Evolutionary conservation across 108 stramenopile genomes (phyloP), one percentile per base, ranked within the genome.

Genomic region (Bacterosira constricta): DNA sequence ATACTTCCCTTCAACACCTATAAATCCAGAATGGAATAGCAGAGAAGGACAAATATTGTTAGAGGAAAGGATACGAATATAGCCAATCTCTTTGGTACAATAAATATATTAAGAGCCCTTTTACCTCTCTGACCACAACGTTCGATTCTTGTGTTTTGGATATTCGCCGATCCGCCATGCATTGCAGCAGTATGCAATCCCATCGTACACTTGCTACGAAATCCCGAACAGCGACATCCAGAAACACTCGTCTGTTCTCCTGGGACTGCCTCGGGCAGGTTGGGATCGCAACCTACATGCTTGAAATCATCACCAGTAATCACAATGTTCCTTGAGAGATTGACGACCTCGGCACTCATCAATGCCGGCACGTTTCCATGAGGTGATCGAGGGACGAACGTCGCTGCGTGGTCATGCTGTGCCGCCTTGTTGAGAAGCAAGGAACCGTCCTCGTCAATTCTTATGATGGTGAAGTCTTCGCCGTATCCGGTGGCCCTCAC

Each of bases 271-370:
- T 83, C 79, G 6, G 78, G 66, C 3, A 88, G 62, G 26, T 20
- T 45, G 5, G 77, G 56, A 60, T 85, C 86, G 66, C 84, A 85
- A 15, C 50, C 13, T 21, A 83, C 63, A 57, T 84, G 70, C 45
- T 70, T 42, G 50, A 84, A 85, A n/a, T 83, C 84, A 57, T 88
- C 86, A 1, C 86, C 86, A 3, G 86, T 85, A 25, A 88, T 70
- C 4, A 88, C 66, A 55, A 88, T 63, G 41, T 85, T 85, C 3
- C 86, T 49, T 12, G 73, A 76, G 20, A 88, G 68, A 30, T 83
- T 83, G 61, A 85, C 67, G 10, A 88, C 84, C 69, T 88, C 86
- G 0, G 86, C 84, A 13, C 79, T 72, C 69, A 73, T 63, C 18
- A 83, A 49, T 27, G 79, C 71, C 1, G 75, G 35, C 27, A 42